A percentile compares a stretch with the other conserved stretches of the same genome.
These are phyloP conservation scores for Quercus glauca DNA, from an alignment of 306 rosid genomes.

Conservation along the genomic window DNA sequence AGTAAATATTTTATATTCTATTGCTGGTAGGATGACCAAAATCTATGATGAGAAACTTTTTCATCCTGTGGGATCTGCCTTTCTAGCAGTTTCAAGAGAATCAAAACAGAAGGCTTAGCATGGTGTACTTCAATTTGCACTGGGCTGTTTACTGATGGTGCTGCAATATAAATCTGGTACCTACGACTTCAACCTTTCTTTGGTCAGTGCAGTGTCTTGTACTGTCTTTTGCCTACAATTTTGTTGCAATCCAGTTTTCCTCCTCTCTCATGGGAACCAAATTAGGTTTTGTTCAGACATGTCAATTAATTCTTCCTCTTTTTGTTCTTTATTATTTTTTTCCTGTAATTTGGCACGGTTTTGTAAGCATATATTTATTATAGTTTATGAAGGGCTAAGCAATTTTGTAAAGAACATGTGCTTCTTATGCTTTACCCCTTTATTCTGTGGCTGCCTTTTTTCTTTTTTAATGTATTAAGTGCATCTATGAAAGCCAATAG, in stretches of 20 bases:
- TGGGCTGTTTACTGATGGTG: background rate
- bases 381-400: constrained; percentile 12
- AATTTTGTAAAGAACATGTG: constrained; percentile 5
- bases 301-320: background rate
- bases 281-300: background rate
- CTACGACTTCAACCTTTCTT: background rate
- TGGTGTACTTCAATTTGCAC: background rate
- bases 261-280: background rate
- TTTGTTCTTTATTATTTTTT: background rate
- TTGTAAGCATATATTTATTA: constrained; percentile 2
- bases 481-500: background rate
- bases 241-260: constrained; percentile 15
- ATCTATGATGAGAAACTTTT: background rate
- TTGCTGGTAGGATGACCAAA: background rate
- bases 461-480: background rate
- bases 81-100: background rate
- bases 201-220: background rate
- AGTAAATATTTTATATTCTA: background rate
- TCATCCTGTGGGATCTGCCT: background rate
- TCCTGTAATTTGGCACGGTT: constrained; percentile 12
- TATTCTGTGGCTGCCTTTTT: background rate
- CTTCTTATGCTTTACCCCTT: background rate
- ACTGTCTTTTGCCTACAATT: constrained; percentile 2
- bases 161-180: background rate
- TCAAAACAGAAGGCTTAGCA: background rate